Evolutionary conservation across 1,284 basidiomycete genomes (phyloP), one percentile per base, ranked within the genome.

Genomic region (Coriolopsis trogii): DNA sequence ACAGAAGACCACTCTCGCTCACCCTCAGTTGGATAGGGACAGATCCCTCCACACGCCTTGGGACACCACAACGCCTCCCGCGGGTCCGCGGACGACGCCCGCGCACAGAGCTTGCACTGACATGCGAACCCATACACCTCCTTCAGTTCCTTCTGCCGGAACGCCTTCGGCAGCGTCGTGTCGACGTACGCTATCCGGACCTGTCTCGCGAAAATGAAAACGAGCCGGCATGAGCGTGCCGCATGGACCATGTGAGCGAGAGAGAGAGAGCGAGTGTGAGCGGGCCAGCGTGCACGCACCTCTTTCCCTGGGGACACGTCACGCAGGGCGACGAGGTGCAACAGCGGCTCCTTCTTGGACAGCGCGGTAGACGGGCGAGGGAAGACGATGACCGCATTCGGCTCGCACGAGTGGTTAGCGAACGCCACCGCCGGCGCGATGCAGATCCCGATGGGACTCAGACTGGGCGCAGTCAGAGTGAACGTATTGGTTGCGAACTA

Each of bases 401-500:
- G 95, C 20, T 82, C 79, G 64, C 95, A 98, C 0, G 93, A 91
- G 66, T 98, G 95, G 63, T 98, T 98, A 59, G 91, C 79, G 26
- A 98, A 76, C 0, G 95, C 93, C 9, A 87, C 74, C 0, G 82
- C 61, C 0, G 94, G 93, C 0, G 91, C 89, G 23, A 95, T 78
- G 25, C 86, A 83, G 2, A 88, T 84, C 13, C 95, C 95, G 37
- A 98, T 76, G 0, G 92, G 87, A 1, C 82, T 79, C 8, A 96
- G 73, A 3, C 87, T 77, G 0, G 89, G 84, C 0, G 87, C 82
- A 0, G 91, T 86, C 10, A 96, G 74, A 0, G 93, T 89, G 66
- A 97, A 92, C 0, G 94, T 88, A 67, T 98, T 98, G 4, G 90
- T 89, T 7, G 82, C 79, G 66, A 96, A 93, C 91, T 96, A n/a